Percentiles rank a stretch among this genome's conserved stretches.
Conservation (phyloP, 2,329 filamentous ascomycete species). For the Cladorrhinum sp. region DNA sequence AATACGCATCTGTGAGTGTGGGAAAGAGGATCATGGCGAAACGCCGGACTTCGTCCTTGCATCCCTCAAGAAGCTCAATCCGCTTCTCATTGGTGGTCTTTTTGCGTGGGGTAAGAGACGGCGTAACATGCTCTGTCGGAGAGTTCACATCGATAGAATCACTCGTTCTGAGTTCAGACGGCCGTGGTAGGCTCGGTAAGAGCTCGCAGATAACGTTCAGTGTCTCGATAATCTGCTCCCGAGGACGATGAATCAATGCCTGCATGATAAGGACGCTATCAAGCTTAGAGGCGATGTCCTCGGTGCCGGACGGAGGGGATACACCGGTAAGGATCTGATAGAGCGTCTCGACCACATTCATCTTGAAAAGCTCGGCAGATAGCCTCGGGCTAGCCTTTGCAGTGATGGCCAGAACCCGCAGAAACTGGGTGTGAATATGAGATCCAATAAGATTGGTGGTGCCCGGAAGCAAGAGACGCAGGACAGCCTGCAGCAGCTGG, state of each 20-base stretch:
- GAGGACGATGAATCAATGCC: slow-evolving; percentile 88
- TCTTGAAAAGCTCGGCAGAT: slow-evolving; percentile 87
- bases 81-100: slow-evolving; percentile 74
- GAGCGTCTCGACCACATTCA: slow-evolving; percentile 94
- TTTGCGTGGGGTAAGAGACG: slow-evolving; percentile 41
- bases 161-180: slow-evolving; percentile 41
- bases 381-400: slow-evolving; percentile 83
- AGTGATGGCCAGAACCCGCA: slow-evolving; percentile 86
- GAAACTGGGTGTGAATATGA: slow-evolving; percentile 93
- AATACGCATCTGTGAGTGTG: slow-evolving; percentile 93
- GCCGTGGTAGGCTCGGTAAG: slow-evolving; percentile 68
- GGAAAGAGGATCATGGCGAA: slow-evolving; percentile 93
- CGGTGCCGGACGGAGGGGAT: slow-evolving; percentile 76
- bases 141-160: slow-evolving; percentile 45
- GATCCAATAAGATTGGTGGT: slow-evolving; percentile 93
- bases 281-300: slow-evolving; percentile 79
- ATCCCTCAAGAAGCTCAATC: slow-evolving; percentile 75
- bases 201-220: slow-evolving; percentile 97
- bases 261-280: slow-evolving; percentile 99
- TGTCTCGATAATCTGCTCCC: slow-evolving; percentile 95
- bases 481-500: slow-evolving; percentile 77
- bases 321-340: slow-evolving; percentile 97
- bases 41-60: slow-evolving; percentile 80
- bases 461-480: slow-evolving; percentile 85
- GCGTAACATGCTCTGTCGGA: slow-evolving; percentile 40